Conservation (phyloP, 2,329 filamentous ascomycete genomes). For the Diaporthe velutina region DNA sequence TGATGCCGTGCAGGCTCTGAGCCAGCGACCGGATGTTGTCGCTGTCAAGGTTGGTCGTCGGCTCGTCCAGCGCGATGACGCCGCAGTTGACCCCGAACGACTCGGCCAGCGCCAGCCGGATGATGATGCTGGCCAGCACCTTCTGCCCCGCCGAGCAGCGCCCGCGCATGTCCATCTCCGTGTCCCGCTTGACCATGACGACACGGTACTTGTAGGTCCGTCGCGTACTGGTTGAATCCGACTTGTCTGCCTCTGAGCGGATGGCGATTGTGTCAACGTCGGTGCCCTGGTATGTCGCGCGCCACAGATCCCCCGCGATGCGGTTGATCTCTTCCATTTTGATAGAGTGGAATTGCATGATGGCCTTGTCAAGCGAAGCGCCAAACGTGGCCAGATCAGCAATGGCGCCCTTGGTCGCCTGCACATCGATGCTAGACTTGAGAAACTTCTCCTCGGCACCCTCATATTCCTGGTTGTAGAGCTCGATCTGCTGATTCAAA, state of each 20-base stretch:
- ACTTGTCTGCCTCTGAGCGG: slow-evolving; percentile 87
- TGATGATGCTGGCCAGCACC: slow-evolving; percentile 96
- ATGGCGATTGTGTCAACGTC: slow-evolving; percentile 98
- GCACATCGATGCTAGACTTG: slow-evolving; percentile 88
- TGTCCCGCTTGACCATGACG: slow-evolving; percentile 97
- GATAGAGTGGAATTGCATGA: slow-evolving; percentile 95
- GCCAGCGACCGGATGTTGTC: slow-evolving; percentile 96
- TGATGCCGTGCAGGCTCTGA: slow-evolving; percentile 87
- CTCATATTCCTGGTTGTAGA: slow-evolving; percentile 90
- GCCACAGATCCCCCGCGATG: slow-evolving; percentile 97
- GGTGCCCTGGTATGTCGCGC: slow-evolving; percentile 94
- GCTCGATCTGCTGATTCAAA: slow-evolving; percentile 76
- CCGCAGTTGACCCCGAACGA: slow-evolving; percentile 97
- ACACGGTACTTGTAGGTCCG: slow-evolving; percentile 97
- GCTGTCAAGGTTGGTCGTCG: slow-evolving; percentile 94
- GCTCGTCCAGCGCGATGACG: slow-evolving; percentile 95
- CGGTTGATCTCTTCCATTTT: slow-evolving; percentile 99
- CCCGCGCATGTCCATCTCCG: slow-evolving; percentile 99
- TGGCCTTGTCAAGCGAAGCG: slow-evolving; percentile 90
- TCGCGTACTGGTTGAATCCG: slow-evolving; percentile 66
- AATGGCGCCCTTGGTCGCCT: slow-evolving; percentile 91
- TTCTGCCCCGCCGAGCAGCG: slow-evolving; percentile 97
- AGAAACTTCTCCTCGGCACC: slow-evolving; percentile 85
- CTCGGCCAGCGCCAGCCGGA: slow-evolving; percentile 94
- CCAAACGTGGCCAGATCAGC: slow-evolving; percentile 89